Base-by-base conservation (phyloP, 106 monocot species). In the Dioscorea dumetorum region DNA sequence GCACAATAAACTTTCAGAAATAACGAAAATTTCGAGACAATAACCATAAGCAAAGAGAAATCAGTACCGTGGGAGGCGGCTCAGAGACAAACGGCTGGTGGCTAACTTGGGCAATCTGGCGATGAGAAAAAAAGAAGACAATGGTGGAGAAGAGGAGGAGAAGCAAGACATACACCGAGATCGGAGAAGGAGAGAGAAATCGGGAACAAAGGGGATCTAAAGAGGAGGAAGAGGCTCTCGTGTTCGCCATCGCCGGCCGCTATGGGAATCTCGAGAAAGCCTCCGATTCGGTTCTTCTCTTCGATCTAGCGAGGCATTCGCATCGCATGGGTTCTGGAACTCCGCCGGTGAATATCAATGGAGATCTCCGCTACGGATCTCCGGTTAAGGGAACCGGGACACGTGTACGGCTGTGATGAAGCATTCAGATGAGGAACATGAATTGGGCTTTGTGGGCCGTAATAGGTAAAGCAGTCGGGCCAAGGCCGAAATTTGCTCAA, bases 41-140 rank as follows among this genome's bases (percentile, higher is more conserved):
- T 15, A 51, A 24, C 12, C 12, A 67, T 22, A 51, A 15, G 28
- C 4, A 23, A 22, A 49, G 23, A 50, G 22, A 67, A 52, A 48
- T 8, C 3, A 35, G 63, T 65, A 49, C 54, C 52, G 15, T 32
- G 17, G 73, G 63, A 34, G 28, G 67, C 10, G 49, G 48, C 20
- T 70, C 68, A 11, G 23, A 50, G 23, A 57, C 4, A 56, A 60
- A 49, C 50, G 66, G 64, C 16, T 63, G 23, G 18, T 8, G 78
- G 50, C 48, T 66, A 73, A 76, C 82, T 5, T 61, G 64, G 16
- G 76, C 70, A 64, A 79, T 84, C 83, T 83, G 83, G 52, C 61
- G 54, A 13, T 83, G 80, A 31, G 80, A 86, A 76, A 71, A 71
- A 72, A 82, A 65, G 70, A 88, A 79, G 35, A 81, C 57, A 31